Conservation (phyloP, 495 filamentous ascomycete genomes). For the Penicillium samsonianum region DNA sequence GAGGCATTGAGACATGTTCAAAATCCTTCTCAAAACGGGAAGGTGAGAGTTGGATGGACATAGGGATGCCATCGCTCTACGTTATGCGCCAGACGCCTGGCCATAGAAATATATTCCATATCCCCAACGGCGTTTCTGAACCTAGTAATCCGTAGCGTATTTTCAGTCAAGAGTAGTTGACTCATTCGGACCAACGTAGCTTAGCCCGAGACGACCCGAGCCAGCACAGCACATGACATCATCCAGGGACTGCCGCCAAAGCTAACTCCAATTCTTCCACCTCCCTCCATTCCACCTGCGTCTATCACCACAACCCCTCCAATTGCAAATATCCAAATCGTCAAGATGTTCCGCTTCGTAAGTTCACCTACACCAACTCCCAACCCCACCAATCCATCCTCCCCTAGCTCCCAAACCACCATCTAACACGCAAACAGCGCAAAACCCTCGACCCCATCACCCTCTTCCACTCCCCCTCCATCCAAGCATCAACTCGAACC, state of each 20-base stretch:
- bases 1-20: not conserved
- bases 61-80: not conserved
- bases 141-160: not conserved
- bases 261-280: slow-evolving; percentile 1
- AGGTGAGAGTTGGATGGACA: no score
- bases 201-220: slow-evolving; percentile 13
- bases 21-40: not conserved
- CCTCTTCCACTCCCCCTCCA: slow-evolving; percentile 83
- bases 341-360: slow-evolving; percentile 50
- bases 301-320: not conserved
- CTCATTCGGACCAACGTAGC: not conserved
- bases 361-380: slow-evolving; percentile 8
- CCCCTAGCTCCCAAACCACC: not conserved
- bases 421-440: slow-evolving; percentile 49
- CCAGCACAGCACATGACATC: slow-evolving; percentile 32
- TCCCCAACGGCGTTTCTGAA: not conserved
- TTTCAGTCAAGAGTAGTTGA: not conserved
- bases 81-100: not conserved
- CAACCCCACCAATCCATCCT: slow-evolving; percentile 4
- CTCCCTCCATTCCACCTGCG: not conserved
- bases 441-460: slow-evolving; percentile 90
- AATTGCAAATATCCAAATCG: slow-evolving; percentile 8
- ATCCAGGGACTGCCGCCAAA: slow-evolving; percentile 19
- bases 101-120: not conserved
- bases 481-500: slow-evolving; percentile 63